phyloP scores from a whole-genome alignment of 106 monocot genomes.

The Dioscorea zingiberensis region DNA sequence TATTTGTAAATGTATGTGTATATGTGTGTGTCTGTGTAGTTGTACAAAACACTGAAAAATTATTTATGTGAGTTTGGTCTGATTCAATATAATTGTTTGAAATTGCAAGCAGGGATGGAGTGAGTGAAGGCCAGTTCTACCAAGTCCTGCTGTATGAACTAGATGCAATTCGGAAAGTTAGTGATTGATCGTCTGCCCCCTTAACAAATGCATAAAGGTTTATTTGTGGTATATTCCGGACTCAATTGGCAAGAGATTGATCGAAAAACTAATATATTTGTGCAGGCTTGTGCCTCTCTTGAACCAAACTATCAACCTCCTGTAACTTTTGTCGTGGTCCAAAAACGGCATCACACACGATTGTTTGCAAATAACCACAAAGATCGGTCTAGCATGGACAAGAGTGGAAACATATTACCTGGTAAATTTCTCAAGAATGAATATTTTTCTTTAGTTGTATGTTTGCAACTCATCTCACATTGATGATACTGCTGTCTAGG shows the following conservation, averaged over 20 bases:
- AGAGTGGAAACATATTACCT: constrained; percentile 73
- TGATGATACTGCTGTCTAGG: constrained; percentile 15
- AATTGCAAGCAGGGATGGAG: too few species aligned
- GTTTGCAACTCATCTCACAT: too few species aligned
- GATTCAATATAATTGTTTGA: too few species aligned
- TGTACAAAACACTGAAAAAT: too few species aligned
- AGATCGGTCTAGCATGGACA: constrained; percentile 37
- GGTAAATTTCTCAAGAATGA: constrained; percentile 10
- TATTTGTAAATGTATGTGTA: too few species aligned
- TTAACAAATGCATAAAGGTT: too few species aligned
- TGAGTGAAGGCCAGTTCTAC: constrained; percentile 15
- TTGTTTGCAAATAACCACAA: constrained; percentile 54
- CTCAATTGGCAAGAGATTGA: too few species aligned
- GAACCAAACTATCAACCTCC: constrained; percentile 64
- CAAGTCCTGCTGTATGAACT: constrained; percentile 25
- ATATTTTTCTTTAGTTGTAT: not conserved
- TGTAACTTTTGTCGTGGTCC: constrained; percentile 77
- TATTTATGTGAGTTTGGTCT: too few species aligned
- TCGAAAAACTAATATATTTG: too few species aligned
- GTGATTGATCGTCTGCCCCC: too few species aligned
- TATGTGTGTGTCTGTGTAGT: too few species aligned
- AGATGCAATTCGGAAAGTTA: constrained; percentile 15
- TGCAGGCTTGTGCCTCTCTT: constrained; percentile 66
- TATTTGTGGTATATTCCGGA: too few species aligned
- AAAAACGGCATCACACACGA: constrained; percentile 70